Percentiles rank a stretch among this genome's conserved stretches.
phyloP scores from a whole-genome alignment of 1,284 basidiomycete species.

The Trichosporon ovoides region DNA sequence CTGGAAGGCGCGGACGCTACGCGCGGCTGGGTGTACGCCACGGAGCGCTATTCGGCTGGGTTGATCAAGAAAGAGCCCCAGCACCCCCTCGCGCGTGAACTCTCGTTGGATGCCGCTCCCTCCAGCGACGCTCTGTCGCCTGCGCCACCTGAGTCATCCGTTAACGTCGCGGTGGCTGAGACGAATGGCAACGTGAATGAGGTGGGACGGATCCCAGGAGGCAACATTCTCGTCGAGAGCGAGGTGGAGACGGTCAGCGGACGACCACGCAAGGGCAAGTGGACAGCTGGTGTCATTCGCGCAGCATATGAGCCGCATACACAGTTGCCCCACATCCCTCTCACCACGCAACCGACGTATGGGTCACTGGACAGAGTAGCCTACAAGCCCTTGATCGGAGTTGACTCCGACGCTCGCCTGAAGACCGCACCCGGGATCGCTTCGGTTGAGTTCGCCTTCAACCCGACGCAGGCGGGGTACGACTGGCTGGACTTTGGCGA shows the following conservation, averaged over 20 bases:
- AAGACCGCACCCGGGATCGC: constrained; percentile 28
- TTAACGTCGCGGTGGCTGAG: constrained; percentile 8
- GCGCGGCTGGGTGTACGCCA: constrained; percentile 35
- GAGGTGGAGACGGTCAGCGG: constrained; percentile 19
- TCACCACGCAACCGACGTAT: constrained; percentile 37
- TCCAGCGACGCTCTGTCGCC: constrained; percentile 17
- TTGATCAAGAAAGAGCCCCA: constrained; percentile 6
- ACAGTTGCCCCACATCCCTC: constrained; percentile 44
- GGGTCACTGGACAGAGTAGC: constrained; percentile 27
- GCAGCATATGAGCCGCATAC: constrained; percentile 48
- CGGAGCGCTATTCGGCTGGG: constrained; percentile 20
- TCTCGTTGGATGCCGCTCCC: constrained; percentile 12
- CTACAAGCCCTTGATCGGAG: constrained; percentile 29
- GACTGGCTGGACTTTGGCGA: constrained; percentile 18
- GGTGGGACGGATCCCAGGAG: constrained; percentile 13
- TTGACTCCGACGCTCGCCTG: constrained; percentile 11
- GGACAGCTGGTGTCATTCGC: constrained; percentile 30
- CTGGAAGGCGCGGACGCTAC: constrained; percentile 39
- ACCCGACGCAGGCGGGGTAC: constrained; percentile 10
- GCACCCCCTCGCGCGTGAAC: constrained; percentile 19
- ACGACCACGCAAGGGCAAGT: constrained; percentile 16
- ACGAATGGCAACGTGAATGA: constrained; percentile 3
- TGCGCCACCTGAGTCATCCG: constrained; percentile 14
- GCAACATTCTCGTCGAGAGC: constrained; percentile 29
- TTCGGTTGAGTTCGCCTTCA: constrained; percentile 43